These are phyloP conservation scores for Fonsecaea multimorphosa DNA, from an alignment of 2,329 filamentous ascomycete species.

Conservation along the genomic window DNA sequence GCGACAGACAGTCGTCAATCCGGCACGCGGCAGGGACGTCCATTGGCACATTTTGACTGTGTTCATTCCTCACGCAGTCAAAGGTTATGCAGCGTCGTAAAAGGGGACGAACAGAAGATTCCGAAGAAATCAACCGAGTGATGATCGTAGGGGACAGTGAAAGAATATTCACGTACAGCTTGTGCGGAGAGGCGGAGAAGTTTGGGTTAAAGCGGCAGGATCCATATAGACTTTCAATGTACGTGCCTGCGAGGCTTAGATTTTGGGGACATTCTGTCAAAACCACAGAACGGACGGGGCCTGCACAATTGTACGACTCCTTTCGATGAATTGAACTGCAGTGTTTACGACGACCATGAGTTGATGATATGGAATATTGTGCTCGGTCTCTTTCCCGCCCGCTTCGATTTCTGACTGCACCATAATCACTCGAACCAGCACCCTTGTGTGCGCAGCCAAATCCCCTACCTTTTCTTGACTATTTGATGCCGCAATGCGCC, in stretches of 20 bases:
- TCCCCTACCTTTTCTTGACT: slow-evolving; percentile 9
- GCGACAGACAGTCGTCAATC: neutral
- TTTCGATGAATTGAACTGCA: neutral
- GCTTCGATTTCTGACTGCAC: slow-evolving; percentile 8
- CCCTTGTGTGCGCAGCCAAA: slow-evolving; percentile 22
- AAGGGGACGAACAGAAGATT: neutral
- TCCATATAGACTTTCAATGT: neutral
- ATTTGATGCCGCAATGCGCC: slow-evolving; percentile 33
- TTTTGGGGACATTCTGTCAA: slow-evolving; percentile 32
- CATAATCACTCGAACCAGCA: neutral
- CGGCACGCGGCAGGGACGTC: neutral
- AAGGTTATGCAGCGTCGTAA: neutral
- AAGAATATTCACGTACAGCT: neutral
- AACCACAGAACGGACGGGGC: slow-evolving; percentile 6
- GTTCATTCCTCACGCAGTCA: neutral
- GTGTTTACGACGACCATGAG: slow-evolving; percentile 20
- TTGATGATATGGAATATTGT: slow-evolving; percentile 33
- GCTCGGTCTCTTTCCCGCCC: slow-evolving; percentile 4
- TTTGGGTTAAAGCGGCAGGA: neutral
- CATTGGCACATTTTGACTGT: neutral
- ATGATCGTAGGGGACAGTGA: neutral
- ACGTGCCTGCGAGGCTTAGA: neutral
- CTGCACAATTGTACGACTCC: slow-evolving; percentile 10
- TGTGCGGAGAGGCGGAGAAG: neutral
- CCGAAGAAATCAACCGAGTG: neutral